Evolutionary conservation across 2,329 filamentous ascomycete species (phyloP), one percentile per base, ranked within the genome.

Genomic region (Zarea fungicola): DNA sequence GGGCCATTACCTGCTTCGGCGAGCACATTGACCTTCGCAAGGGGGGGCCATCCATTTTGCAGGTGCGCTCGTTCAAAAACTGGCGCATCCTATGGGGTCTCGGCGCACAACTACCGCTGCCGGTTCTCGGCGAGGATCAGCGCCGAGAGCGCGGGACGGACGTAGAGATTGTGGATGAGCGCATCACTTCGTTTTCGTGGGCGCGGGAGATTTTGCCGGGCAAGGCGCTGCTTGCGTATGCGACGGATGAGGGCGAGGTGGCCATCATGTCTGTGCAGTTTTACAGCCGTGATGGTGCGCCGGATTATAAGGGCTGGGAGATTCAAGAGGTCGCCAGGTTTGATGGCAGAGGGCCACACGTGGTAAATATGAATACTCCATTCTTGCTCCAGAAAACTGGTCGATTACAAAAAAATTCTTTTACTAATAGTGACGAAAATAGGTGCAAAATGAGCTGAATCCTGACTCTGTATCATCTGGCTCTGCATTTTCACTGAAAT

Each of bases 1-100:
- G 79, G 1, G 65, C 67, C 42, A 56, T 83, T 21, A 65, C 73
- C 14, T 64, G 77, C 14, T 73, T 80, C 37, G 78, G 78, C 16
- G 78, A 82, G 57, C 57, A 67, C 31, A 58, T 62, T 13, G 65
- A 67, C 18, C 48, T 55, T 2, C 53, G 57, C 22, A 60, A 60
- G 10, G 57, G 56, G 19, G 56, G 60, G 31, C 58, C 60, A 5
- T 63, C 63, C 4, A 60, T 64, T 42, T 21, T 18, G 16, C 62
- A 68, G 8, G 62, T 63, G 9, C 65, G 69, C 14, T 63, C 68
- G 9, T 71, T 75, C 55, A 70, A 72, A 23, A 68, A 67, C 14
- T 82, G 78, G 78, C 66, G 71, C 48, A 68, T 76, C 1, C 66
- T 80, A 1, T 83, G 78, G 78, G 76, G 75, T 0, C 62, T 81